Conservation (phyloP, 2,329 filamentous ascomycete genomes). For the Penicillium verrucosum region DNA sequence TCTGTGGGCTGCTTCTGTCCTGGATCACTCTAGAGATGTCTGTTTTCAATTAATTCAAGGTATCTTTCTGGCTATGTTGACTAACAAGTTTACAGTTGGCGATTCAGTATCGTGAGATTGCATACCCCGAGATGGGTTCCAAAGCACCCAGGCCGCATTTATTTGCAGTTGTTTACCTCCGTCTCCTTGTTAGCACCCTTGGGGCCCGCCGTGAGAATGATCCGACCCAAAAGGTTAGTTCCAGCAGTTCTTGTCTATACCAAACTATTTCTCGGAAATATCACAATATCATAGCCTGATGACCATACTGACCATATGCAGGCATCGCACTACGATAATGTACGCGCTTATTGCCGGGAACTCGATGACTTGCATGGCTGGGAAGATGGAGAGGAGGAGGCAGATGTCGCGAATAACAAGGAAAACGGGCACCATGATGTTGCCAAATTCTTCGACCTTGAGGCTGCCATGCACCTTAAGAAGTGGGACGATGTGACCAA, state of each 20-base stretch:
- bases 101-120: neutral
- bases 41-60: neutral
- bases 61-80: neutral
- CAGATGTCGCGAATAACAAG: neutral
- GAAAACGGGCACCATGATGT: neutral
- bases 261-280: no score
- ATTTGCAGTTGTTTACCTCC: neutral
- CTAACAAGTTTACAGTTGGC: neutral
- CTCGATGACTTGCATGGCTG: neutral
- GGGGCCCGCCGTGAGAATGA: neutral
- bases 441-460: constrained; percentile 2
- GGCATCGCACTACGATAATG: neutral
- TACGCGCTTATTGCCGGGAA: neutral
- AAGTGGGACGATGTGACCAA: neutral
- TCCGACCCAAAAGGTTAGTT: neutral
- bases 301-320: neutral
- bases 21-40: constrained; percentile 1
- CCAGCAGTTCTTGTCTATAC: neutral
- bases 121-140: neutral
- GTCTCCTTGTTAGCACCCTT: neutral
- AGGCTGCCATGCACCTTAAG: neutral
- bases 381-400: neutral
- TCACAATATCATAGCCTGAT: neutral
- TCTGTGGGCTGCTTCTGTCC: neutral
- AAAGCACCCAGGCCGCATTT: neutral